Base-by-base conservation (phyloP, 2,329 filamentous ascomycete species). In the Tolypocladium amazonense region DNA sequence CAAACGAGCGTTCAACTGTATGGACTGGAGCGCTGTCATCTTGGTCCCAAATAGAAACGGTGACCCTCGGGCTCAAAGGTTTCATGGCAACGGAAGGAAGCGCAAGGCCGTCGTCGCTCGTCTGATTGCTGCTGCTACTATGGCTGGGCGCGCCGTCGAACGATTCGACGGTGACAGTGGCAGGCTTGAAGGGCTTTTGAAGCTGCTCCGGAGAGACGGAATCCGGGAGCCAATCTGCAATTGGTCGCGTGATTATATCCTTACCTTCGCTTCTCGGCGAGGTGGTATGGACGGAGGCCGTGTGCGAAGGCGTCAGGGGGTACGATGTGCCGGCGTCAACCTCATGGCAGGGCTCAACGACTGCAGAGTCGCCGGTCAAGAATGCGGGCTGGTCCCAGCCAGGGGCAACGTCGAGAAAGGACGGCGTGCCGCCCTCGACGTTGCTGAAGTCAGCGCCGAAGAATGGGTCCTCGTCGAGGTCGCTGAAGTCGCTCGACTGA, bases 11-110 rank as follows among this genome's bases (percentile, higher is more conserved):
- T 61, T 79, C 77, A 41, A 76, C 63, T 8, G 74, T 70, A 56
- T 75, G 75, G 15, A 75, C 65, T 0, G 71, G 70, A 27, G 66
- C 68, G 41, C 67, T 68, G 50, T 70, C 74, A 59, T 75, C 79
- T 62, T 74, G 76, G 54, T 77, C 80, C 79, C 80, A 85, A 62
- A 81, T 72, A 1, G 82, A 85, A 56, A 85, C 79, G 7, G 78
- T 83, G 25, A 85, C 79, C 35, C 77, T 76, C 8, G 82, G 82
- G 65, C 82, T 84, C 61, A 76, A 77, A 25, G 72, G 68, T 38
- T 74, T 69, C 77, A 81, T 81, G 58, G 71, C 66, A 56, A 73
- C 65, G 11, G 73, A 66, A 53, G 70, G 69, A 2, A 75, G 72
- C 4, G 71, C 75, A 41, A 76, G 65, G 50, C 74, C 75, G 66